Conservation (phyloP, 164 flowering plant genomes). For the Brasenia schreberi region DNA sequence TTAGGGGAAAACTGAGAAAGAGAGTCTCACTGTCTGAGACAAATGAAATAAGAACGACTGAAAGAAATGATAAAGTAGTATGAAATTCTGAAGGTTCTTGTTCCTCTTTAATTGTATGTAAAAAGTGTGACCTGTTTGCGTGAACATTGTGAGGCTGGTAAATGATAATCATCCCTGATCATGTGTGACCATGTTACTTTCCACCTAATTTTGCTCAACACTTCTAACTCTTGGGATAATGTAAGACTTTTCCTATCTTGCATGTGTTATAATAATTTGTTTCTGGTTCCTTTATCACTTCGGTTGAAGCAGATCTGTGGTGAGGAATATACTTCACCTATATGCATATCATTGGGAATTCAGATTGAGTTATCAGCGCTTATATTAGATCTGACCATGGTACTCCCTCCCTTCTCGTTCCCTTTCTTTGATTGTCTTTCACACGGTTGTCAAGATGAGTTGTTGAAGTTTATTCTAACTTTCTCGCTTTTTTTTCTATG, state of each 20-base stretch:
- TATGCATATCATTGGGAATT: constrained; percentile 64
- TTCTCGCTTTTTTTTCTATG: constrained; percentile 6
- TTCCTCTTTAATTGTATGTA: too few species aligned
- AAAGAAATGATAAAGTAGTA: too few species aligned
- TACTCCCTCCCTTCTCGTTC: constrained; percentile 12
- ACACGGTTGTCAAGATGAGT: background rate
- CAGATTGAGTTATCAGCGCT: constrained; percentile 65
- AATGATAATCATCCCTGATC: background rate
- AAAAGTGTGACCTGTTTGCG: too few species aligned
- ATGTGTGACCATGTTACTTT: background rate
- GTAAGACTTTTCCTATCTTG: background rate
- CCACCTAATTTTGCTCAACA: background rate
- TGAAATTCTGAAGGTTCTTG: too few species aligned
- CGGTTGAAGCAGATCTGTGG: constrained; percentile 55
- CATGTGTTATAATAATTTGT: background rate
- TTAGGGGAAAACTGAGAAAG: too few species aligned
- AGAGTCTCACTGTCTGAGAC: too few species aligned
- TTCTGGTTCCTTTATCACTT: background rate
- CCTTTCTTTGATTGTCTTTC: background rate
- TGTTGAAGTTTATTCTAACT: too few species aligned
- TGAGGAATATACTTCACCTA: constrained; percentile 59
- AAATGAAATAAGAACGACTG: too few species aligned
- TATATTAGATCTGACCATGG: constrained; percentile 69
- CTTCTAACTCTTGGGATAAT: background rate
- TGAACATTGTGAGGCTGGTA: background rate